phyloP scores from a whole-genome alignment of 306 rosid species.

The Vicia sativa region DNA sequence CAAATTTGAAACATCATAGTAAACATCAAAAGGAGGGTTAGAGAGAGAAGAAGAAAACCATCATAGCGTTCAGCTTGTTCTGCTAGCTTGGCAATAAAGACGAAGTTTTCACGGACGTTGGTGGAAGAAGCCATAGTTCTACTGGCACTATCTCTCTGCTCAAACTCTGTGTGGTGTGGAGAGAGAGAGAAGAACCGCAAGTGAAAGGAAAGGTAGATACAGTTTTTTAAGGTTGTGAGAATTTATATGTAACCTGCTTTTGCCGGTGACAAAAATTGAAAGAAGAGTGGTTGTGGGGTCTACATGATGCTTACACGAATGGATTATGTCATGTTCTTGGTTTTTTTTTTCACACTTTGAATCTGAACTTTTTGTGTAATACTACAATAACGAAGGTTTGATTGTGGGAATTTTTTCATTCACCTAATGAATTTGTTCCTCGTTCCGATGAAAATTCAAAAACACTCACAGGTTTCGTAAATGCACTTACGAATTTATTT shows the following conservation, averaged over 20 bases:
- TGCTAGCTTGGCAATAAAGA: slow-evolving; percentile 45
- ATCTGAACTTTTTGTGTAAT: neutral
- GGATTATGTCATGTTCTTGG: neutral
- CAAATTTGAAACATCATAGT: neutral
- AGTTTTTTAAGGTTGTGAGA: neutral
- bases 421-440: too few species aligned
- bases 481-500: too few species aligned
- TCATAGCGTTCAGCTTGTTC: slow-evolving; percentile 52
- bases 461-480: too few species aligned
- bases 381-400: neutral
- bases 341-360: neutral
- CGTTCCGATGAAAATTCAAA: too few species aligned
- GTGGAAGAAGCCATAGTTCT: slow-evolving; percentile 45
- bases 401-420: too few species aligned
- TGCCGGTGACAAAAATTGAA: slow-evolving; percentile 23
- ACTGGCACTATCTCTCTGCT: slow-evolving; percentile 28
- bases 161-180: neutral
- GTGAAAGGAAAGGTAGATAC: slow-evolving; percentile 17
- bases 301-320: neutral
- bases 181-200: slow-evolving; percentile 19
- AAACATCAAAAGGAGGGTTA: slow-evolving; percentile 6
- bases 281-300: neutral
- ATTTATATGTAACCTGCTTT: slow-evolving; percentile 34
- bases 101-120: slow-evolving; percentile 38
- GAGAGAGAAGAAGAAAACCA: slow-evolving; percentile 41